Percentiles rank a stretch among this genome's conserved stretches.
phyloP scores from a whole-genome alignment of 306 rosid species.

The Cicer cuneatum region DNA sequence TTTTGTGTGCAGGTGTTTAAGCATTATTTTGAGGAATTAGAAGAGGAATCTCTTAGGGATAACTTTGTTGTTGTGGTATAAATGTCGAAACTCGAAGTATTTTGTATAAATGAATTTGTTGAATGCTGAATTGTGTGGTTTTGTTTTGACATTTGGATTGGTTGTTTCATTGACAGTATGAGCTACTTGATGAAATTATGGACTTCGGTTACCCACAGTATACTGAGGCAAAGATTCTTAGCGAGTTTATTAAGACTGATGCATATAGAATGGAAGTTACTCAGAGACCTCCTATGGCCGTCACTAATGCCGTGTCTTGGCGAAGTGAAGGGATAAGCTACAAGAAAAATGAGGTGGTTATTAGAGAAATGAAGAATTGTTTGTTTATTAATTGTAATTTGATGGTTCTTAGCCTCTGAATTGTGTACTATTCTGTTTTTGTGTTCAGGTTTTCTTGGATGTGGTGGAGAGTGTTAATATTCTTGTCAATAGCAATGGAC shows the following conservation, averaged over 20 bases:
- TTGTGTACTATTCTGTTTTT: slow-evolving; percentile 36
- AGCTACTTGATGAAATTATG: slow-evolving; percentile 94
- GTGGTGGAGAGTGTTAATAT: slow-evolving; percentile 98
- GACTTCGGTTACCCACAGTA: slow-evolving; percentile 98
- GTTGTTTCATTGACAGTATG: slow-evolving; percentile 51
- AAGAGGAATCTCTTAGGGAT: slow-evolving; percentile 94
- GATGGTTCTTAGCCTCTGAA: slow-evolving; percentile 33
- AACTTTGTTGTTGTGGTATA: slow-evolving; percentile 95
- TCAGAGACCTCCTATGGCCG: slow-evolving; percentile 99
- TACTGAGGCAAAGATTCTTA: slow-evolving; percentile 93
- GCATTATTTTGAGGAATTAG: slow-evolving; percentile 89
- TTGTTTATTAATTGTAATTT: slow-evolving; percentile 7
- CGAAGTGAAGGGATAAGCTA: slow-evolving; percentile 92
- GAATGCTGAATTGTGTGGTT: slow-evolving; percentile 20
- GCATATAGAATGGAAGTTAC: slow-evolving; percentile 97
- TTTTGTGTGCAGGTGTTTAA: slow-evolving; percentile 73
- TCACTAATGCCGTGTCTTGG: slow-evolving; percentile 98
- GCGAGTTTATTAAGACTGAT: slow-evolving; percentile 94
- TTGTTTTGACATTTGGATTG: slow-evolving; percentile 25
- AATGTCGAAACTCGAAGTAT: background rate
- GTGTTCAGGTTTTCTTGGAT: slow-evolving; percentile 87
- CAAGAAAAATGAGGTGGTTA: slow-evolving; percentile 89
- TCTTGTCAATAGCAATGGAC: slow-evolving; percentile 98
- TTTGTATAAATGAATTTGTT: slow-evolving; percentile 20
- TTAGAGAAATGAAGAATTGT: background rate